These are phyloP conservation scores for Boechera stricta DNA, from an alignment of 345 rosid genomes.

Conservation along the genomic window DNA sequence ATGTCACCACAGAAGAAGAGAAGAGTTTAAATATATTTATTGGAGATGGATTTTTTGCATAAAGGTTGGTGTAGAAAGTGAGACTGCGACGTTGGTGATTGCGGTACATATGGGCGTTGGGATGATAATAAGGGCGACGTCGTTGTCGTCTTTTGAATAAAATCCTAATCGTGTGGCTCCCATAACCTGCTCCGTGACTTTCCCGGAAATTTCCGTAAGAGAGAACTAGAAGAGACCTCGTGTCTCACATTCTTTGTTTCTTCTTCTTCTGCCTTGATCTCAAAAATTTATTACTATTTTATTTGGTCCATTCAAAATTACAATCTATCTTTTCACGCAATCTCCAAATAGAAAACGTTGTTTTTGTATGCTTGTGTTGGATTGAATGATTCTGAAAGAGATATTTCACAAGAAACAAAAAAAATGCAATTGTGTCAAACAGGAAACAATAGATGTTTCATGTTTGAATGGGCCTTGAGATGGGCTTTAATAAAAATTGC, in stretches of 20 bases:
- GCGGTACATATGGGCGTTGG: neutral
- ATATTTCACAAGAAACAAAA: neutral
- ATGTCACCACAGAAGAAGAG: conserved; percentile 21
- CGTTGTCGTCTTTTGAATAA: conserved; percentile 14
- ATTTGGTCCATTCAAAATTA: neutral
- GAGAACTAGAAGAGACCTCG: neutral
- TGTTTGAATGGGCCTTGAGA: conserved; percentile 1
- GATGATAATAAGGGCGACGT: conserved; percentile 12
- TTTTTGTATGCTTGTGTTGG: neutral
- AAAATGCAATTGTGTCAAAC: neutral
- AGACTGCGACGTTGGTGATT: conserved; percentile 30
- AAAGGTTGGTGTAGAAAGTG: conserved; percentile 24
- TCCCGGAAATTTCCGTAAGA: conserved; percentile 39
- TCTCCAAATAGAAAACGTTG: neutral
- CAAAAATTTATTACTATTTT: neutral
- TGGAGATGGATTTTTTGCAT: conserved; percentile 7
- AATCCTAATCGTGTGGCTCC: conserved; percentile 30
- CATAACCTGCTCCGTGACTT: conserved; percentile 26
- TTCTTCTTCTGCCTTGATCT: conserved; percentile 16
- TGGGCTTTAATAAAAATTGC: neutral
- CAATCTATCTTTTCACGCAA: neutral
- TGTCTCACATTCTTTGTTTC: conserved; percentile 12
- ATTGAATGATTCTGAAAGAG: conserved; percentile 18
- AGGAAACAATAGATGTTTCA: neutral
- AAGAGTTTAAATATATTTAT: neutral